phyloP scores from a whole-genome alignment of 352 stramenopile species.

The Phytophthora europaea region DNA sequence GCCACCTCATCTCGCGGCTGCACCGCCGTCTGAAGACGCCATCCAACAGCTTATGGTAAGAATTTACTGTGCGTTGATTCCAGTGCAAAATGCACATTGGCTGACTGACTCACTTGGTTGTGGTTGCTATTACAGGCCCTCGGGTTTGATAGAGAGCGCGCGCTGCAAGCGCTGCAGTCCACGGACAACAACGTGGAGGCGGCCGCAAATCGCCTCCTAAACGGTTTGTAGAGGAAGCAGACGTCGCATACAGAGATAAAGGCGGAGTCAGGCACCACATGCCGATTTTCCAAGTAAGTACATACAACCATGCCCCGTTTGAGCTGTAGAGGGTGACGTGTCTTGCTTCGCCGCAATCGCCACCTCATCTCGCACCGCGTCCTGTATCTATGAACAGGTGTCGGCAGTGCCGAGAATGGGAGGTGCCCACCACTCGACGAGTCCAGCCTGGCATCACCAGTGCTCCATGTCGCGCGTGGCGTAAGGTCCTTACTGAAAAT shows the following conservation, averaged over 20 bases:
- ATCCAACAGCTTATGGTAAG: constrained; percentile 84
- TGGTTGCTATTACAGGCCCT: constrained; percentile 47
- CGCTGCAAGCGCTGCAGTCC: constrained; percentile 75
- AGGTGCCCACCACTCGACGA: background rate
- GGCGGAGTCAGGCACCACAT: constrained; percentile 10
- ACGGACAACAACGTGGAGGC: constrained; percentile 91
- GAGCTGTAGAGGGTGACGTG: background rate
- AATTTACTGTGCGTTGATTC: background rate
- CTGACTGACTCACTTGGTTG: background rate
- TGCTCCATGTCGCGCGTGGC: background rate
- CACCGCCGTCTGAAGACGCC: constrained; percentile 76
- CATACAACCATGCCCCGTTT: constrained; percentile 5
- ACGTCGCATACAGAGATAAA: constrained; percentile 13
- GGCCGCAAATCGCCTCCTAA: constrained; percentile 53
- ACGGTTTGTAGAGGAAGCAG: constrained; percentile 59
- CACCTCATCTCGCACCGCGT: background rate
- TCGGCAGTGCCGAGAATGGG: background rate
- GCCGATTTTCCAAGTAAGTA: constrained; percentile 33
- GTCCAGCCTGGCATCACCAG: background rate
- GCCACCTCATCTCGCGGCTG: constrained; percentile 66
- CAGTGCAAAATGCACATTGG: background rate
- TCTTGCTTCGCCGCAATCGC: background rate
- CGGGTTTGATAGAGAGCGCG: constrained; percentile 77
- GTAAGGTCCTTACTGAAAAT: constrained; percentile 6
- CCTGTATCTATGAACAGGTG: constrained; percentile 7